These are phyloP conservation scores for Ogataea henricii DNA, from an alignment of 805 yeast genomes.

Conservation along the genomic window DNA sequence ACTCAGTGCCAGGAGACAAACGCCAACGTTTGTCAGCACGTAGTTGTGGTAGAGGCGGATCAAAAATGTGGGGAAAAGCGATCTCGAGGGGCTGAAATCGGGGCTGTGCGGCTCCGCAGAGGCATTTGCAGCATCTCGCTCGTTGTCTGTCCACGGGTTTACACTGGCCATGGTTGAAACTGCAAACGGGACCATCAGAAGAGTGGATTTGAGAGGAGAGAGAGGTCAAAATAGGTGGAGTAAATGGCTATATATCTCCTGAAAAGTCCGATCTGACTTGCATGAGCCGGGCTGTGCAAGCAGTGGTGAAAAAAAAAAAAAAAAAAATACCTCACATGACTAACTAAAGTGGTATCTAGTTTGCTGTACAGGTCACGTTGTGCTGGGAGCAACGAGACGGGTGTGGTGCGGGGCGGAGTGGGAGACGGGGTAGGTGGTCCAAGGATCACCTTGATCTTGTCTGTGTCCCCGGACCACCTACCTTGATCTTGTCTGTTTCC, in stretches of 20 bases:
- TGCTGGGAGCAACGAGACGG: too few species aligned
- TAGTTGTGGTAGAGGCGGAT: slow-evolving; percentile 13
- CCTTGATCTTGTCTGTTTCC: too few species aligned
- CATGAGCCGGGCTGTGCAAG: slow-evolving; percentile 3
- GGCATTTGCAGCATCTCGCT: background rate
- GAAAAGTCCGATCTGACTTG: background rate
- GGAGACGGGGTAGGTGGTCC: too few species aligned
- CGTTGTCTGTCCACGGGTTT: background rate
- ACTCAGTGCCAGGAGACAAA: slow-evolving; percentile 56
- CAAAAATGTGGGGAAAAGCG: background rate
- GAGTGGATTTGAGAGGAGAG: background rate
- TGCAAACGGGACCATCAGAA: too few species aligned
- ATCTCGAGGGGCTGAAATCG: background rate
- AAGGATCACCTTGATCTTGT: too few species aligned
- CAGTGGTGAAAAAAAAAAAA: background rate
- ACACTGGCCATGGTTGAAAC: background rate
- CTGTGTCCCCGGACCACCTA: too few species aligned
- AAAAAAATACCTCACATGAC: too few species aligned
- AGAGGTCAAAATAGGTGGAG: background rate
- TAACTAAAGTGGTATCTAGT: too few species aligned
- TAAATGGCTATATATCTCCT: background rate
- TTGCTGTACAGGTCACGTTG: too few species aligned
- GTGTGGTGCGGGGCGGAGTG: too few species aligned
- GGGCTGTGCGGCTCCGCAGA: background rate
- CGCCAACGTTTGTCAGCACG: slow-evolving; percentile 51